Evolutionary conservation across 176 grass and related monocot genomes (phyloP).

Genomic region (Aegilops sharonensis): DNA sequence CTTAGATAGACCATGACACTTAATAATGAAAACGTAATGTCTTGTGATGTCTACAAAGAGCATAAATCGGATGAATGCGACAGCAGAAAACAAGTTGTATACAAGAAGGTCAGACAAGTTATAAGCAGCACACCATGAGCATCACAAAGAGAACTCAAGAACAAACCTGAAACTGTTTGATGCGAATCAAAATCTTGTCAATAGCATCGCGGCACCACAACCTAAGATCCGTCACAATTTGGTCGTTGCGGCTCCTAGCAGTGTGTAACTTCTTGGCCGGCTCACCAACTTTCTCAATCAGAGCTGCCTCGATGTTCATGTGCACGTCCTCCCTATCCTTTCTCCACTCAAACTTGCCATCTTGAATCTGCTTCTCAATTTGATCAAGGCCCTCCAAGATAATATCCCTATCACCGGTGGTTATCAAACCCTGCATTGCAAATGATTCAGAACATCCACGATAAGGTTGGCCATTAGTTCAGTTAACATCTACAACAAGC

Average conservation of each 20-base stretch:
- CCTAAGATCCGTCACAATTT: constrained; percentile 90
- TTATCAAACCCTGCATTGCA: constrained; percentile 82
- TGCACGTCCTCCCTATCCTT: constrained; percentile 89
- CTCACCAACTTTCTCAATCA: constrained; percentile 89
- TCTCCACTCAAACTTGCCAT: constrained; percentile 88
- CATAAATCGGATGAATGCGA: background rate
- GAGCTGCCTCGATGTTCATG: constrained; percentile 97
- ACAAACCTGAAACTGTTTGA: constrained; percentile 87
- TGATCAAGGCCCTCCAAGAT: constrained; percentile 86
- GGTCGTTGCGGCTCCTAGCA: constrained; percentile 93
- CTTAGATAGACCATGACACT: background rate
- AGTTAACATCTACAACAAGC: background rate
- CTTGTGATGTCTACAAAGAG: background rate
- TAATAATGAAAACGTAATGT: background rate
- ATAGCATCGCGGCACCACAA: constrained; percentile 93
- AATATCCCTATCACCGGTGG: constrained; percentile 62
- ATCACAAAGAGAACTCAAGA: constrained; percentile 26
- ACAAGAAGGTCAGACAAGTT: background rate
- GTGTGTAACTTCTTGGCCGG: constrained; percentile 96
- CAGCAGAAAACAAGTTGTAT: background rate
- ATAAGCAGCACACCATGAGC: background rate
- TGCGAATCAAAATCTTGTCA: constrained; percentile 79
- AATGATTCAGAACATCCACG: constrained; percentile 7
- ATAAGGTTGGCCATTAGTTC: background rate
- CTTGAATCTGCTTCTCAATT: constrained; percentile 79